Evolutionary conservation across 2,329 filamentous ascomycete species (phyloP), one percentile per base, ranked within the genome.

Genomic region (Fusarium paranaense): DNA sequence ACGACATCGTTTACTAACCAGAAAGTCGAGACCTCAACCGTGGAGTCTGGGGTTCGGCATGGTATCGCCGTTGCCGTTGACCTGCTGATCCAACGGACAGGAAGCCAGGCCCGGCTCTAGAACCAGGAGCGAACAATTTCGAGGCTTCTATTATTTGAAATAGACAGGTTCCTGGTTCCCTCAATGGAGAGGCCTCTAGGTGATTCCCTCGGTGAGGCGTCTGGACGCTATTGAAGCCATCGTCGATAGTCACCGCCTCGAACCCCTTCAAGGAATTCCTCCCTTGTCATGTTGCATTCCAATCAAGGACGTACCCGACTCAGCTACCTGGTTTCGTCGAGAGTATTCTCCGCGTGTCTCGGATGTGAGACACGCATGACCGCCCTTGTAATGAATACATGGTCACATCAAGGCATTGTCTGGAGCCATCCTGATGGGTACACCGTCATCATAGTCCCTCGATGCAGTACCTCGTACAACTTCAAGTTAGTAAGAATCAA

Each of bases 171-270:
- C 37, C n/a, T 10, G 30, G 38, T 61, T 42, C 40, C 64, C 47
- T 40, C 47, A 22, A 13, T 50, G n/a, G 59, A 20, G 59, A 45
- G 32, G 18, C 22, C 62, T 37, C 35, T 27, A 50, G 20, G 47
- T 58, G 30, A 57, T 33, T 59, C 47, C 50, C 37, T 45, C 40
- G 27, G n/a, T 38, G 13, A 52, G 37, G 35, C 50, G 20, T 50
- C 50, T 45, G 40, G 33, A 18, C 20, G 38, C 69, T 72, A 72
- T 61, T 37, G 64, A 74, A 72, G 73, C 68, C 47, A 74, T 72
- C 35, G 38, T 30, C 66, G 32, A 63, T 57, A 65, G 52, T 50
- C 37, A 20, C 20, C 37, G 33, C 45, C 10, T 63, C 20, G 56
- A 64, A 38, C 61, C 67, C 40, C 47, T 38, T 30, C 20, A 42